phyloP scores from a whole-genome alignment of 352 stramenopile species.

The Pythium guiyangense region DNA sequence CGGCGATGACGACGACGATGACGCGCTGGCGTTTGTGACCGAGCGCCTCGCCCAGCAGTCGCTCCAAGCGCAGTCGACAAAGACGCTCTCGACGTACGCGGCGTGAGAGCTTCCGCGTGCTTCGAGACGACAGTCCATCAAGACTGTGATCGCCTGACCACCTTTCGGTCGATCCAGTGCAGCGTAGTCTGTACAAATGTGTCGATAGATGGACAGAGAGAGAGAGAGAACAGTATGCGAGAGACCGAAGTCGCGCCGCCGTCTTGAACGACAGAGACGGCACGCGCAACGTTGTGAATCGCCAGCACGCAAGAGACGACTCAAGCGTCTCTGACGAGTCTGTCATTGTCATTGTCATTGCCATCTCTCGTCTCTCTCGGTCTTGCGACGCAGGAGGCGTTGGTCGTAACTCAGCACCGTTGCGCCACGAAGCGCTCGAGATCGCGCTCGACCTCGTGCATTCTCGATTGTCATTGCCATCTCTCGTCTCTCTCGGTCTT shows the following conservation, averaged over 20 bases:
- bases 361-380: no score
- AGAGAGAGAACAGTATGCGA: neutral
- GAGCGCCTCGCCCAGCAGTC: constrained; percentile 25
- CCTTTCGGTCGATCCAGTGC: no score
- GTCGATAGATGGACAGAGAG: neutral
- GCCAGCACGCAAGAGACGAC: no score
- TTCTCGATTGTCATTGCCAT: constrained; percentile 1
- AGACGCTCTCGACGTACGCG: constrained; percentile 2
- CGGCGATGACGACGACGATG: constrained; percentile 15
- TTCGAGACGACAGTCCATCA: neutral
- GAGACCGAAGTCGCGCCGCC: neutral
- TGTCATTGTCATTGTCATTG: no score
- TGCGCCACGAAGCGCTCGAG: neutral
- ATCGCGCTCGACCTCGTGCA: neutral
- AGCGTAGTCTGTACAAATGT: neutral
- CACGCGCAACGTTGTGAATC: no score
- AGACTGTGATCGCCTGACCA: no score
- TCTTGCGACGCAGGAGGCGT: no score
- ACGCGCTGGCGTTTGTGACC: constrained; percentile 21
- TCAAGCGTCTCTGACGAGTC: no score
- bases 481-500: no score
- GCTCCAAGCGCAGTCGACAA: neutral
- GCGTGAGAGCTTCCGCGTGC: neutral
- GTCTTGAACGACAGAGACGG: neutral
- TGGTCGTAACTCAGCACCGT: no score